phyloP scores from a whole-genome alignment of 306 rosid genomes.

The Sphenostylis stenocarpa region DNA sequence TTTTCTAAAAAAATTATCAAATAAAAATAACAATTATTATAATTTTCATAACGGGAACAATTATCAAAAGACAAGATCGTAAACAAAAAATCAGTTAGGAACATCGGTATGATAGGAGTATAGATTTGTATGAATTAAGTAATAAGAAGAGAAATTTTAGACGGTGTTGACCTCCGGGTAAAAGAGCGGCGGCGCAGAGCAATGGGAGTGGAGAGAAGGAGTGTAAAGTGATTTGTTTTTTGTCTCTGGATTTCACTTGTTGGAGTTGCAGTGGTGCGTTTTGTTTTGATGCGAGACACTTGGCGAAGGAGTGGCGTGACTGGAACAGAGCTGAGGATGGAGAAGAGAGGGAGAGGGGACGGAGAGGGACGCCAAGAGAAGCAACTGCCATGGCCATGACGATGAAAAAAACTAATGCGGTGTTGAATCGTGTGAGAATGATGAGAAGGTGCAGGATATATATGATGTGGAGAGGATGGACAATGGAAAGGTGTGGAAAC shows the following conservation, averaged over 20 bases:
- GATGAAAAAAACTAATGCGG: too few relatives aligned
- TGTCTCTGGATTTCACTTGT: conserved; percentile 31
- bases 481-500: conserved; percentile 57
- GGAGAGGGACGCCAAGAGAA: conserved; percentile 31
- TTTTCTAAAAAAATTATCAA: too few relatives aligned
- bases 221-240: conserved; percentile 48
- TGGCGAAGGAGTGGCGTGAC: conserved; percentile 26
- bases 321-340: conserved; percentile 25
- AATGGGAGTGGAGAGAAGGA: conserved; percentile 76
- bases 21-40: too few relatives aligned
- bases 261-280: background rate
- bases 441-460: background rate
- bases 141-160: background rate
- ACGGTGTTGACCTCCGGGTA: conserved; percentile 70
- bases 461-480: background rate
- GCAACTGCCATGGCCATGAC: conserved; percentile 51
- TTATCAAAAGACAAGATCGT: too few relatives aligned
- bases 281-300: conserved; percentile 19
- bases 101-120: background rate
- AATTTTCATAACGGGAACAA: too few relatives aligned
- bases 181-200: conserved; percentile 55
- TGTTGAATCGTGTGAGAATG: background rate
- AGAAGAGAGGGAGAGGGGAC: conserved; percentile 29
- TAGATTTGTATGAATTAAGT: background rate
- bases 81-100: too few relatives aligned